Conservation (phyloP, 257 asterid species). For the Hygrophila difformis region DNA sequence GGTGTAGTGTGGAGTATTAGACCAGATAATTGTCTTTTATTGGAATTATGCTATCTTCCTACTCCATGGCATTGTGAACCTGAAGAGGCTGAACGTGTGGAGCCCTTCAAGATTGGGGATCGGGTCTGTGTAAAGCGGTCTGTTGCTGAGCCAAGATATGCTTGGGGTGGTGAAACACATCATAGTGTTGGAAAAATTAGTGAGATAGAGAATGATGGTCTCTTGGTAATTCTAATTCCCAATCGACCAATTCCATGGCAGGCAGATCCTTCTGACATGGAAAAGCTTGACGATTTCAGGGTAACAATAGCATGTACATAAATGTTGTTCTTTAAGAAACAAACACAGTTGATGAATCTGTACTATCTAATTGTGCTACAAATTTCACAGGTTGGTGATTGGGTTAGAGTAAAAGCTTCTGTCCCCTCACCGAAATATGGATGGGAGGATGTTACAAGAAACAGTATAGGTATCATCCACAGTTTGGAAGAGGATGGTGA, state of each 20-base stretch:
- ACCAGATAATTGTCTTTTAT: conserved; percentile 79
- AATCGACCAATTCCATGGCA: conserved; percentile 92
- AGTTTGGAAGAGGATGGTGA: conserved; percentile 98
- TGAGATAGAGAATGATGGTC: conserved; percentile 95
- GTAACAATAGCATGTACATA: conserved; percentile 26
- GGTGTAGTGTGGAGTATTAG: conserved; percentile 84
- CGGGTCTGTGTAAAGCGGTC: conserved; percentile 97
- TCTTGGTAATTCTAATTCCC: conserved; percentile 79
- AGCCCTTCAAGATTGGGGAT: conserved; percentile 93
- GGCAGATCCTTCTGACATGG: conserved; percentile 99
- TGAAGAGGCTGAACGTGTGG: conserved; percentile 97
- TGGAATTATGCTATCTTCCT: conserved; percentile 93
- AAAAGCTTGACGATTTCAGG: conserved; percentile 89
- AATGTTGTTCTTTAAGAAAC: neutral
- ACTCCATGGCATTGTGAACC: conserved; percentile 99
- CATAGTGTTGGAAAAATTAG: conserved; percentile 91
- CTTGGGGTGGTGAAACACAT: conserved; percentile 99
- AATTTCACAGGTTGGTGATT: conserved; percentile 69
- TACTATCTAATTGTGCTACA: neutral
- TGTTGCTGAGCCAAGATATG: conserved; percentile 98
- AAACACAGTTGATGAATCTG: conserved; percentile 3
- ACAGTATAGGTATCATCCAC: conserved; percentile 80
- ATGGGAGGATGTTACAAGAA: conserved; percentile 90
- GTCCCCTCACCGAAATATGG: conserved; percentile 97
- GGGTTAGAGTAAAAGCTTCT: conserved; percentile 90